Evolutionary conservation across 2,329 filamentous ascomycete species (phyloP).

Genomic region (Aspergillus pseudoterreus): DNA sequence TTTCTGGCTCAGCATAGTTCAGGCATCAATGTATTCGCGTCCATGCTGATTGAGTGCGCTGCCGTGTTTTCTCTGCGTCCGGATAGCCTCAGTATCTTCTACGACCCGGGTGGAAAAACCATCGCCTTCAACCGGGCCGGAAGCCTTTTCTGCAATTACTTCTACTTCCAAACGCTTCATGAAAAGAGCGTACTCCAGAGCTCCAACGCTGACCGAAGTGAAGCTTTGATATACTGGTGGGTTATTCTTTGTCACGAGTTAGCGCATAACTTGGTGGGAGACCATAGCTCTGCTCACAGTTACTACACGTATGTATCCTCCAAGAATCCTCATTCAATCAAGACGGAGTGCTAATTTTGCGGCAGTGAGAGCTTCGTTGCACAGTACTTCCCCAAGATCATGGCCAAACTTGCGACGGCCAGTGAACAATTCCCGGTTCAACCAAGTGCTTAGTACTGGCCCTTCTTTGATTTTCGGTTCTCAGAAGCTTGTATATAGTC

Average conservation of each 20-base stretch:
- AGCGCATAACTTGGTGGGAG: slow-evolving; percentile 82
- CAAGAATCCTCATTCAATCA: background rate
- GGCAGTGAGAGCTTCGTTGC: slow-evolving; percentile 70
- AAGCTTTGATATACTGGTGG: slow-evolving; percentile 85
- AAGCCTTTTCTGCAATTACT: slow-evolving; percentile 88
- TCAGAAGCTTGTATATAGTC: too few relatives aligned
- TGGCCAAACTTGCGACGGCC: slow-evolving; percentile 48
- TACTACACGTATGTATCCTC: slow-evolving; percentile 59
- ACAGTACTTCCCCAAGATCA: slow-evolving; percentile 71
- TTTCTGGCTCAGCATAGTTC: slow-evolving; percentile 62
- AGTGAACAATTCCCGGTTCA: background rate
- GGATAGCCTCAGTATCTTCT: slow-evolving; percentile 77
- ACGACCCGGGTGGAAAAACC: slow-evolving; percentile 71
- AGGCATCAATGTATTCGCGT: slow-evolving; percentile 66
- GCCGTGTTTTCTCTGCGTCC: slow-evolving; percentile 68
- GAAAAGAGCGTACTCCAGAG: slow-evolving; percentile 44
- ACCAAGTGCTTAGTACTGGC: background rate
- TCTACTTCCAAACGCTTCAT: slow-evolving; percentile 81
- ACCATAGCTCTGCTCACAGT: slow-evolving; percentile 75
- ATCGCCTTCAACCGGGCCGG: slow-evolving; percentile 91
- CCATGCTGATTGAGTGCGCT: slow-evolving; percentile 65
- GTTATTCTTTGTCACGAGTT: slow-evolving; percentile 94
- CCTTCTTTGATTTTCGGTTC: too few relatives aligned
- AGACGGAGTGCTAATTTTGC: background rate
- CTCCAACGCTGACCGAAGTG: slow-evolving; percentile 50